Base-by-base conservation (phyloP, 2,329 filamentous ascomycete species). In the Beauveria pseudobassiana region DNA sequence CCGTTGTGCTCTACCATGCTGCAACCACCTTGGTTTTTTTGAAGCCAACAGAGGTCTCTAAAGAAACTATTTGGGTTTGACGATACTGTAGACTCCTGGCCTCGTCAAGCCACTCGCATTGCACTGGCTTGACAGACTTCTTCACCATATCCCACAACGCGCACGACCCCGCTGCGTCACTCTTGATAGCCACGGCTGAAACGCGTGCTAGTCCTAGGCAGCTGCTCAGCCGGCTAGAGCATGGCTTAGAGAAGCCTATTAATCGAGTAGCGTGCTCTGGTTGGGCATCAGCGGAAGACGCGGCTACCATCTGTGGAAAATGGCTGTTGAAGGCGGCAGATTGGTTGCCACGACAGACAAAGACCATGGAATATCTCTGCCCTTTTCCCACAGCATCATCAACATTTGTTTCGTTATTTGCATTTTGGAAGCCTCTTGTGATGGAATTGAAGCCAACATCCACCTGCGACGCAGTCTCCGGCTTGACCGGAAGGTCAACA, bases 371-470 rank as follows among this genome's bases (percentile, higher is more conserved):
- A 64, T 85, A 85, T 1, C 68, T 64, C 20, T 64, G 63, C 1
- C 59, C 12, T 20, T 61, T 48, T 20, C 20, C 34, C 38, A 51
- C 30, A 3, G 5, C 12, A 2, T 52, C 43, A n/a, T 26, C 8
- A 9, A 6, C 34, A 16, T 20, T n/a, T 18, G 20, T 12, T 16
- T 30, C 40, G 7, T 45, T 52, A 9, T 20, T 45, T 9, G 50
- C 26, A 10, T 22, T 34, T 16, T 87, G 80, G 2, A 92, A 77
- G 54, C 77, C 77, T 20, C 84, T 80, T 5, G 84, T 87, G 62
- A 90, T 85, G 62, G 76, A 79, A 66, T 86, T 83, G 50, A 91
- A 75, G 3, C 89, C 89, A 53, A 89, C 75, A 54, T 89, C 82
- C 45, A 91, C 70, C 64, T 81, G 80, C 3, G 74, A 74, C n/a